phyloP scores from a whole-genome alignment of 2,329 filamentous ascomycete genomes.

The Pyricularia pennisetigena region DNA sequence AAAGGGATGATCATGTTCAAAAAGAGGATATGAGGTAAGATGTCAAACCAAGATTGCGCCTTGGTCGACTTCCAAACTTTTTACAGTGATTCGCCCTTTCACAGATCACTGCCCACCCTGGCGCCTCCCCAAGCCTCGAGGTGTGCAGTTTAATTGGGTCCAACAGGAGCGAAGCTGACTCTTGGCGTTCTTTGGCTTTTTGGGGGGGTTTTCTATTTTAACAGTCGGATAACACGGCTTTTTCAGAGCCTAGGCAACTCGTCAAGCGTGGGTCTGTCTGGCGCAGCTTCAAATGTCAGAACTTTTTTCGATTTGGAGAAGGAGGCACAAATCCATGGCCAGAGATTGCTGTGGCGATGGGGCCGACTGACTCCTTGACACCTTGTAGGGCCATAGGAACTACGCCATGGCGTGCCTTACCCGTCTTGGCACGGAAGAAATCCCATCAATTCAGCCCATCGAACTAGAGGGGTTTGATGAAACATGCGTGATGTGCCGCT shows the following conservation, averaged over 20 bases:
- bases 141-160: neutral
- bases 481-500: too few relatives aligned
- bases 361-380: neutral
- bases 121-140: neutral
- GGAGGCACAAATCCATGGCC: neutral
- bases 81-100: neutral
- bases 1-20: too few relatives aligned
- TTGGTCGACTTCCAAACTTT: too few relatives aligned
- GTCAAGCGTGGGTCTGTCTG: neutral
- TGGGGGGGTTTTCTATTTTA: neutral
- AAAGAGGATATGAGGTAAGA: too few relatives aligned
- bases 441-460: neutral
- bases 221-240: neutral
- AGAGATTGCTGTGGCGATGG: neutral
- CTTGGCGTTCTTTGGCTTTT: neutral
- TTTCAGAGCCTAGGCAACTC: neutral
- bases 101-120: neutral
- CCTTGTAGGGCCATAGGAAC: neutral
- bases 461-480: neutral
- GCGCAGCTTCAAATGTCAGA: neutral
- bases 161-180: neutral
- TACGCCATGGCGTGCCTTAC: neutral
- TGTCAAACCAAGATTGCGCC: too few relatives aligned
- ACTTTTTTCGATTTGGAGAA: neutral
- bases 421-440: neutral